Evolutionary conservation across 805 yeast genomes (phyloP), one percentile per base, ranked within the genome.

Genomic region (Candida loeiensis): DNA sequence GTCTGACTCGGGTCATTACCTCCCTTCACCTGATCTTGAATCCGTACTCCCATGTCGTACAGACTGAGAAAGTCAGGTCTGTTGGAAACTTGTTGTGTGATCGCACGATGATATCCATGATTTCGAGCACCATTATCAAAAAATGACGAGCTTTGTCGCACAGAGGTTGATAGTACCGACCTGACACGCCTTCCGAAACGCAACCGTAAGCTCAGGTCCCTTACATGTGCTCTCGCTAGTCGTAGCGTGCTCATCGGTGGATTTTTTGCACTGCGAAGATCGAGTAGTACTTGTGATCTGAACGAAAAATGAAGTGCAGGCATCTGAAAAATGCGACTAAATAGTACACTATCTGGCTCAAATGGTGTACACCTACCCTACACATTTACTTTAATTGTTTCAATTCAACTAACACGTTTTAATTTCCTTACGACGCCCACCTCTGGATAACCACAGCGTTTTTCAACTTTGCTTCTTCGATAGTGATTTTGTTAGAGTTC

Each of bases 401-500:
- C 24, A 21, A 21, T 6, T 21, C n/a, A n/a, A n/a, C n/a, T n/a
- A n/a, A n/a, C n/a, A n/a, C n/a, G n/a, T n/a, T n/a, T n/a, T n/a
- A n/a, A n/a, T n/a, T n/a, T n/a, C n/a, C n/a, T n/a, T 7, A 6
- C 24, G 6, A 27, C 5, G 17, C 31, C 93, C 95, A 85, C 65
- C 93, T 81, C 62, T 88, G 97, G 13, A 90, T 87, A 21, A 90
- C 80, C n/a, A 87, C 96, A 2, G 97, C 77, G 50, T 86, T 86
- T 37, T 76, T 74, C 47, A 88, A 69, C 24, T 87, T 87, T 4
- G 95, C 93, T 20, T 80, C 88, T 41, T 74, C 76, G 36, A 91
- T 77, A 2, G 84, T 74, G 27, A 71, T 56, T 8, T 64, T 66
- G 3, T 34, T 41, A 32, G 70, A 64, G 42, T 84, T 79, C 36